Conservation (phyloP, 805 yeast genomes). For the Candida maltosa region DNA sequence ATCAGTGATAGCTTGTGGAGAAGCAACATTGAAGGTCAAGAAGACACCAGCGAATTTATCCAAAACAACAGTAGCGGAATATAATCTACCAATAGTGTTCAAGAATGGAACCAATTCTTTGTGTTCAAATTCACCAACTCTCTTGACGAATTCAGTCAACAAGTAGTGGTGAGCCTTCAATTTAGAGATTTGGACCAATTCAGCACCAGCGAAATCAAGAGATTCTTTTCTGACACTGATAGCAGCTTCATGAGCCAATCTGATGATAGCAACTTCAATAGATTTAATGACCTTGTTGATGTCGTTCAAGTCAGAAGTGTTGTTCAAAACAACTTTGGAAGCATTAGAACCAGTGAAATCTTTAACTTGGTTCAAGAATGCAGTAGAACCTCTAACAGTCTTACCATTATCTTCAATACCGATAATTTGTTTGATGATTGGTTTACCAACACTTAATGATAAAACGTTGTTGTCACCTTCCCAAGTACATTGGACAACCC, state of each 20-base stretch:
- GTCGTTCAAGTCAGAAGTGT: constrained; percentile 23
- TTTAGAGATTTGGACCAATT: constrained; percentile 38
- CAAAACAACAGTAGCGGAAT: constrained; percentile 28
- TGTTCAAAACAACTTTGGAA: constrained; percentile 28
- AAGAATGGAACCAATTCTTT: constrained; percentile 26
- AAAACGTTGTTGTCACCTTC: constrained; percentile 48
- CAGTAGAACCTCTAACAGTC: constrained; percentile 12
- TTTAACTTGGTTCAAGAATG: constrained; percentile 11
- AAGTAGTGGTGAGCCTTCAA: constrained; percentile 43
- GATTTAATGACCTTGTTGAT: constrained; percentile 31
- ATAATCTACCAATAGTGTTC: constrained; percentile 29
- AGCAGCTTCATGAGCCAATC: constrained; percentile 28
- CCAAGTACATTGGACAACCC: constrained; percentile 50
- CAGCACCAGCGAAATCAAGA: constrained; percentile 35
- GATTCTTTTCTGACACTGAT: constrained; percentile 16
- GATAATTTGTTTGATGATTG: constrained; percentile 46
- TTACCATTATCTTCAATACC: constrained; percentile 38
- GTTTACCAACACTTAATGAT: constrained; percentile 39
- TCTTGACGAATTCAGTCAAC: constrained; percentile 26
- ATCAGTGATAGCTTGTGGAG: constrained; percentile 24
- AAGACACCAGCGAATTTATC: constrained; percentile 35
- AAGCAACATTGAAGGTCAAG: constrained; percentile 32
- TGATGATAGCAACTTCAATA: constrained; percentile 38
- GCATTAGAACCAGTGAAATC: constrained; percentile 9
- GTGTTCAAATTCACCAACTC: constrained; percentile 19